Evolutionary conservation across 2,329 filamentous ascomycete genomes (phyloP).

Genomic region (Fusarium coicis): DNA sequence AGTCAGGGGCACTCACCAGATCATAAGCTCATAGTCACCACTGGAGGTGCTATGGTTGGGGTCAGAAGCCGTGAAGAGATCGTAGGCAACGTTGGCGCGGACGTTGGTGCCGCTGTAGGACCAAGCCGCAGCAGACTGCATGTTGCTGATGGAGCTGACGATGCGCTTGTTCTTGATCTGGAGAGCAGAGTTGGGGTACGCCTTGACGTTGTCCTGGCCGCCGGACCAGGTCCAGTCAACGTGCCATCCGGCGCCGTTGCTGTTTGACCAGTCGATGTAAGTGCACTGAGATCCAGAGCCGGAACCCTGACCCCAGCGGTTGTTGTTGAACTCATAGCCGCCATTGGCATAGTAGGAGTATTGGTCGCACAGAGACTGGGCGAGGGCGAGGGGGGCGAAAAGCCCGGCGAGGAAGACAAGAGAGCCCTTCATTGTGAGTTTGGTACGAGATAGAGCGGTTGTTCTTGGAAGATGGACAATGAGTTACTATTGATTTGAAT

Average conservation of each 20-base stretch:
- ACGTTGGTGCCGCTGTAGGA: conserved; percentile 19
- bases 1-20: conserved; percentile 1
- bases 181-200: conserved; percentile 12
- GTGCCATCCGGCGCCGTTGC: conserved; percentile 18
- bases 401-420: conserved; percentile 10
- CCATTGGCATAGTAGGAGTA: conserved; percentile 20
- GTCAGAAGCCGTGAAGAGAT: conserved; percentile 16
- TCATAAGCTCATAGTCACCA: conserved; percentile 22
- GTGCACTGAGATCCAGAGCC: conserved; percentile 14
- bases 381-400: conserved; percentile 6
- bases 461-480: background rate
- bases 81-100: conserved; percentile 15
- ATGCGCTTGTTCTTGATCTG: conserved; percentile 10
- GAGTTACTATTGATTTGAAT: background rate
- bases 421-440: conserved; percentile 8
- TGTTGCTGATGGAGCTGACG: conserved; percentile 11
- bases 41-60: conserved; percentile 8
- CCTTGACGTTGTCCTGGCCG: conserved; percentile 9
- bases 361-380: conserved; percentile 17
- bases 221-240: conserved; percentile 16
- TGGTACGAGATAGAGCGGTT: background rate
- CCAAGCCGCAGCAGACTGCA: conserved; percentile 22
- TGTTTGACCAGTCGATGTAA: conserved; percentile 22
- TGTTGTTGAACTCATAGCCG: conserved; percentile 22
- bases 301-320: conserved; percentile 15